These are phyloP conservation scores for Solanum lycopersicoides DNA, from an alignment of 257 asterid species.

Conservation along the genomic window DNA sequence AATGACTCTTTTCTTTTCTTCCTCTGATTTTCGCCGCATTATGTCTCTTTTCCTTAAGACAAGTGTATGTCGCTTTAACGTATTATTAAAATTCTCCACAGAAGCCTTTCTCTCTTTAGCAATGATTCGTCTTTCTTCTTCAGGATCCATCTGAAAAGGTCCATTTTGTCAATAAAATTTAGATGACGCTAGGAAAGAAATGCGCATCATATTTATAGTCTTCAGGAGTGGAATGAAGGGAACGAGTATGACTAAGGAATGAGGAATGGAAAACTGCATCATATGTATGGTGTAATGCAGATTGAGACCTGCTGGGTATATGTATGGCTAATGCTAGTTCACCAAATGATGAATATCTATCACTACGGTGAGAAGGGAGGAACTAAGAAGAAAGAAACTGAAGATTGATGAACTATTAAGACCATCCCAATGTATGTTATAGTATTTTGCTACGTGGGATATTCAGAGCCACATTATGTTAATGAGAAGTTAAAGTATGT, in stretches of 20 bases:
- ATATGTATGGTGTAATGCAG: background rate
- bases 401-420: background rate
- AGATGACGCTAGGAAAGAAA: background rate
- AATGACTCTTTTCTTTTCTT: slow-evolving; percentile 54
- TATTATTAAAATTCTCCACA: slow-evolving; percentile 53
- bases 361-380: background rate
- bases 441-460: background rate
- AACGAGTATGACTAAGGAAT: background rate
- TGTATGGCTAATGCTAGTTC: background rate
- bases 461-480: background rate
- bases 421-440: background rate
- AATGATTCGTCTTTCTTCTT: slow-evolving; percentile 79
- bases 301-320: background rate
- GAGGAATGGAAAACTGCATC: background rate
- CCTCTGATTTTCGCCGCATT: slow-evolving; percentile 70
- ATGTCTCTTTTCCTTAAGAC: slow-evolving; percentile 71
- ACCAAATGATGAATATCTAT: background rate
- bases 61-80: slow-evolving; percentile 73
- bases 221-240: background rate
- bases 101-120: slow-evolving; percentile 80
- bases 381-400: background rate
- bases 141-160: slow-evolving; percentile 64
- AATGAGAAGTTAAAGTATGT: background rate
- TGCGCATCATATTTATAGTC: background rate
- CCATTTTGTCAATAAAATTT: background rate